These are phyloP conservation scores for Syzygium grande DNA, from an alignment of 345 rosid genomes.

Conservation along the genomic window DNA sequence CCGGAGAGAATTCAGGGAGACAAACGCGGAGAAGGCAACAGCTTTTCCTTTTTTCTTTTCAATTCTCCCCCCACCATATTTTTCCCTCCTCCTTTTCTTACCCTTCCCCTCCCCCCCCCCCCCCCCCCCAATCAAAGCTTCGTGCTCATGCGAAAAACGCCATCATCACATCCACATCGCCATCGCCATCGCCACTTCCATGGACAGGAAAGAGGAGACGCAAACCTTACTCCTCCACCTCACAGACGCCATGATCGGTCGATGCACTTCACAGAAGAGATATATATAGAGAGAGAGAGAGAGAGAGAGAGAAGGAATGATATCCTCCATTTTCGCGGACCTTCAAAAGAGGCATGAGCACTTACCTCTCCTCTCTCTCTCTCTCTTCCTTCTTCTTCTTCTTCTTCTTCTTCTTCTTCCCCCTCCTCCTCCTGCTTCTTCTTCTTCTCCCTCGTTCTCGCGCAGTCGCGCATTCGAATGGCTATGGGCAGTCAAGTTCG, in stretches of 20 bases:
- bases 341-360: background rate
- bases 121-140: background rate
- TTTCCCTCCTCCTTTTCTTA: too few relatives aligned
- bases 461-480: background rate
- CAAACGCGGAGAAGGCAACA: conserved; percentile 16
- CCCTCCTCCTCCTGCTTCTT: too few relatives aligned
- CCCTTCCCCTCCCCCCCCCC: too few relatives aligned
- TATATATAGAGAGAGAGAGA: too few relatives aligned
- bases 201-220: background rate
- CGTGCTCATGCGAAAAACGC: background rate
- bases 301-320: background rate
- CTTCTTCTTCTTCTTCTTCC: too few relatives aligned
- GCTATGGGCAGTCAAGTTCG: background rate
- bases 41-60: background rate
- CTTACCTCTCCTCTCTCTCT: background rate
- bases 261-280: background rate
- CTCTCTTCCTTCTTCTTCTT: background rate
- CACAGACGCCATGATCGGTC: background rate
- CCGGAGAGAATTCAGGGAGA: conserved; percentile 28
- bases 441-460: background rate
- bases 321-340: background rate
- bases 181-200: background rate
- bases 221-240: background rate
- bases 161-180: background rate
- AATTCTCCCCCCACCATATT: background rate